These are phyloP conservation scores for Orobanche coerulescens DNA, from an alignment of 257 asterid genomes.

Conservation along the genomic window DNA sequence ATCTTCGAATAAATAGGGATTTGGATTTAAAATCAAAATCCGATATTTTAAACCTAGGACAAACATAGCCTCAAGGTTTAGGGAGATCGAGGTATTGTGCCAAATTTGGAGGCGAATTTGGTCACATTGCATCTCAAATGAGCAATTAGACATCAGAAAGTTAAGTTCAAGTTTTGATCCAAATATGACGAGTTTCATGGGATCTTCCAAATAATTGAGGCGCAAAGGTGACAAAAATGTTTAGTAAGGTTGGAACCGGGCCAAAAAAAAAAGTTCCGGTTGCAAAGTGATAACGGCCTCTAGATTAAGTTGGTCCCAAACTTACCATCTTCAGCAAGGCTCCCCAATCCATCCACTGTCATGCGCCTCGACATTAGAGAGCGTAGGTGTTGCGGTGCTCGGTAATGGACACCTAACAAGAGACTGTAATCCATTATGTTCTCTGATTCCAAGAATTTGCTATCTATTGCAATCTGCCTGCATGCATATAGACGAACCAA, in stretches of 20 bases:
- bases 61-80: no score
- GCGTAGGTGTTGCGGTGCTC: constrained; percentile 89
- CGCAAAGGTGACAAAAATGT: no score
- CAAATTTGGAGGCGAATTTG: no score
- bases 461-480: constrained; percentile 90
- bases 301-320: not conserved
- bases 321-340: constrained; percentile 91
- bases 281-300: no score
- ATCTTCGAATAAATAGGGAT: no score
- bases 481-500: constrained; percentile 26
- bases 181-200: not conserved
- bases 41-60: no score
- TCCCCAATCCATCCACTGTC: constrained; percentile 58
- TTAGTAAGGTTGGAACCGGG: no score
- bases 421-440: constrained; percentile 97
- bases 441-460: constrained; percentile 86
- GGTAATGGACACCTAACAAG: constrained; percentile 85
- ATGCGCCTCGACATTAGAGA: constrained; percentile 55
- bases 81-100: no score
- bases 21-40: no score
- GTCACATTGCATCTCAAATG: no score
- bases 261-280: no score
- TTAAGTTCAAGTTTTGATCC: not conserved
- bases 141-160: not conserved
- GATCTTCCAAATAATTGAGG: no score